Evolutionary conservation across 2,329 filamentous ascomycete species (phyloP).

Genomic region (Chaetomium globosum): DNA sequence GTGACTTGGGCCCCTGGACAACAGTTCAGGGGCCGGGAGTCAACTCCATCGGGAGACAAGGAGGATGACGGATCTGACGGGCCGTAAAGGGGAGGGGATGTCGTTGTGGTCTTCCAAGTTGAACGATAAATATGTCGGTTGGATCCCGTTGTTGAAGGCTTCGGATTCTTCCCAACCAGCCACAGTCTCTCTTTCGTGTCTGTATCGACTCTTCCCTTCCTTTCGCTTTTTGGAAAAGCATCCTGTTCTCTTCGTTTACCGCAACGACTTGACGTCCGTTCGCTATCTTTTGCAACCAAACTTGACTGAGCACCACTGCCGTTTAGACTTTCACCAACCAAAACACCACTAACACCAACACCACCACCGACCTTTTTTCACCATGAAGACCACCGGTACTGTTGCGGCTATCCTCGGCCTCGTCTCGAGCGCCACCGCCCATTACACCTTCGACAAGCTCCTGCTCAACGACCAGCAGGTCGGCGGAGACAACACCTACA

Average conservation of each 20-base stretch:
- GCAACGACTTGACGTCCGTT: constrained; percentile 12
- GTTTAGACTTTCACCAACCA: neutral
- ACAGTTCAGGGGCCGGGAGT: neutral
- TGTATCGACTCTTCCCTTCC: constrained; percentile 1
- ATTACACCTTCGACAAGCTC: constrained; percentile 46
- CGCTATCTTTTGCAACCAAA: neutral
- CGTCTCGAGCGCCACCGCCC: constrained; percentile 29
- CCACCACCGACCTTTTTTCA: neutral
- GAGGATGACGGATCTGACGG: neutral
- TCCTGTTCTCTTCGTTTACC: constrained; percentile 9
- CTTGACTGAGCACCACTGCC: neutral
- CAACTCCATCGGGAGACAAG: neutral
- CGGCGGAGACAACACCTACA: constrained; percentile 51
- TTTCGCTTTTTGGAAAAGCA: constrained; percentile 7
- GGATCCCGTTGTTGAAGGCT: neutral
- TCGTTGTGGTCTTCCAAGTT: neutral
- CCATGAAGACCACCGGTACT: neutral
- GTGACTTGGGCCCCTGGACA: neutral
- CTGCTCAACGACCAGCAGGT: constrained; percentile 49
- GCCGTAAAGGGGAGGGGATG: neutral
- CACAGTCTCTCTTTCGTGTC: constrained; percentile 12
- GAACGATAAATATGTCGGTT: constrained; percentile 4
- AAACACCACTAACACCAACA: neutral
- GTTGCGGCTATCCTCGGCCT: constrained; percentile 7
- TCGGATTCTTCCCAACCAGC: neutral